A percentile compares a stretch with the other conserved stretches of the same genome.
Conservation (phyloP, 108 stramenopile genomes). For the Parmales sp. region DNA sequence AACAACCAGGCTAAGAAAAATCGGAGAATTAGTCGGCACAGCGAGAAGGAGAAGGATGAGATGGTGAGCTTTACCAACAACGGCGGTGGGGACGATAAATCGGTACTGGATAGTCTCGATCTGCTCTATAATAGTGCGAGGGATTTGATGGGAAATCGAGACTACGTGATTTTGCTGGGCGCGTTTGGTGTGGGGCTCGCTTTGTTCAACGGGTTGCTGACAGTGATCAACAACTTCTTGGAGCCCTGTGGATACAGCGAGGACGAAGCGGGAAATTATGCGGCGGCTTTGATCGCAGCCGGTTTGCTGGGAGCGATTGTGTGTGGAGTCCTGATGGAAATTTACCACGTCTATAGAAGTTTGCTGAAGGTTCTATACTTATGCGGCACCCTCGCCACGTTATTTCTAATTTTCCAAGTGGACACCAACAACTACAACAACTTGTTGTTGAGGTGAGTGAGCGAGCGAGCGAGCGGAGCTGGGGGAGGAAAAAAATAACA, state of each 20-base stretch:
- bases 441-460: no score
- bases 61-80: neutral
- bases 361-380: slow-evolving; percentile 6
- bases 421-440: neutral
- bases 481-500: no score
- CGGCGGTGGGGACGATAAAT: neutral
- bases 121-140: neutral
- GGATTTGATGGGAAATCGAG: neutral
- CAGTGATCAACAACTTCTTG: slow-evolving; percentile 25
- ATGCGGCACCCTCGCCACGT: neutral
- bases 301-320: slow-evolving; percentile 27
- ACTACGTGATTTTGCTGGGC: slow-evolving; percentile 16
- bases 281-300: slow-evolving; percentile 21
- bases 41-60: slow-evolving; percentile 3
- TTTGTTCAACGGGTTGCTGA: slow-evolving; percentile 32
- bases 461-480: no score
- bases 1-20: neutral
- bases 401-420: neutral
- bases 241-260: slow-evolving; percentile 22
- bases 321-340: slow-evolving; percentile 13
- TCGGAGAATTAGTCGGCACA: neutral
- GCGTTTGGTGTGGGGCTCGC: slow-evolving; percentile 25
- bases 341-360: neutral
- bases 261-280: slow-evolving; percentile 28
- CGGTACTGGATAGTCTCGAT: neutral